Base-by-base conservation (phyloP, 177 flowering plant genomes). In the Vitis hybrid region DNA sequence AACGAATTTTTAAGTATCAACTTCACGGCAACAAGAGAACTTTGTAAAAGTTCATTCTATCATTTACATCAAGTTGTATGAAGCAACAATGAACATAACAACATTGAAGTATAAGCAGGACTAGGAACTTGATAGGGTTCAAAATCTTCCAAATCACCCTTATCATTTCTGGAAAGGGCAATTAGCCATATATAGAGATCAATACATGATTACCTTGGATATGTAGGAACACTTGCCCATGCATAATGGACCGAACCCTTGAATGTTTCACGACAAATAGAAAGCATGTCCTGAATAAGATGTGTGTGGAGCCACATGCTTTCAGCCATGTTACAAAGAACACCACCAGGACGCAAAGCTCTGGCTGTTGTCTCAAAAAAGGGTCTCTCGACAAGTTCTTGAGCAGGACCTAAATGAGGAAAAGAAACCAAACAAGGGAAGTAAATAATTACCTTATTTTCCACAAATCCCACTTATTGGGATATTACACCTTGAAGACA, bases 291-390 rank as follows among this genome's bases (percentile, higher is more conserved):
- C 65, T 91, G 78, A 72, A 96, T 96, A 63, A 96, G 93, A 84
- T 93, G 98, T n/a, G 95, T 93, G 68, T 93, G 98, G 18, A 96
- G 98, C 99, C 99, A 96, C 98, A 96, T 88, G 66, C 99, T 93
- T 63, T 96, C 99, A 2, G 95, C 95, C 97, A 91, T 91, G 82
- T 80, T 93, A 80, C 97, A 93, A 62, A 93, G 90, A 19, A 96
- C 97, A 71, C 99, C 99, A 60, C 99, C 99, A 27, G 97, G 97
- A 82, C 90, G 90, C 57, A 96, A 74, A 17, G 98, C 94, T 77
- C 82, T 82, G 11, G 99, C 94, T 51, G 73, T 60, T 46, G 88
- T 85, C 74, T 90, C 94, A 74, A 96, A 96, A 77, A 96, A 96
- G 52, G 98, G 99, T 73, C 67, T 90, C 80, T 96, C 97, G 19